Evolutionary conservation across 768 basidiomycete genomes (phyloP), one percentile per base, ranked within the genome.

Genomic region (Solioccasus polychromus): DNA sequence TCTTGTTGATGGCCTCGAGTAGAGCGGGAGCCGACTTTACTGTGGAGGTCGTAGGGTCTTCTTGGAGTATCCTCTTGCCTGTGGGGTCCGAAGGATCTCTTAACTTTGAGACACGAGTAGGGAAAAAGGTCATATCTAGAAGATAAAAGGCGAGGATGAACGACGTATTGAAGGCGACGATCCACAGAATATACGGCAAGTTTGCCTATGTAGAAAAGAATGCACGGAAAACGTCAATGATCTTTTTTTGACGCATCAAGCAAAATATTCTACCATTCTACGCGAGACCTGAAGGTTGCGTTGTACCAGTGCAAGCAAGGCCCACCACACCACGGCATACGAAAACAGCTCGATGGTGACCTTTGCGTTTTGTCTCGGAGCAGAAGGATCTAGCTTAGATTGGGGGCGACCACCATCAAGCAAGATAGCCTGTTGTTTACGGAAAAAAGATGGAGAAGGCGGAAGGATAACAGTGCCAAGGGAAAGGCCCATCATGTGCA

Each of bases 131-230:
- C 44, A 87, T 74, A 54, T 97, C 90, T 34, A 96, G 68, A 19
- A 83, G 50, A 32, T 93, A 72, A 68, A 96, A 95, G 11, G 78
- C 81, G 5, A 92, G 73, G 14, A 97, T 69, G 70, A 92, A 92
- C 3, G 83, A 77, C 0, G 85, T 83, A 62, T 97, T 98, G 79
- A 80, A 95, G 9, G 90, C 92, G 1, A 80, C 77, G 8, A 88
- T 77, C 92, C 94, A 97, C 15, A 92, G 65, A 28, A 93, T 81
- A 65, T 99, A 98, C 4, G 88, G 76, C 24, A 92, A 55, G 58
- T 98, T 97, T 35, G 85, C 89, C 93, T 94, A 54, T 15, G 34
- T n/a, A 9, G 17, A 31, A 18, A 30, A 36, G 20, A 50, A 24
- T 14, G 30, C 25, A 31, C 49, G 17, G n/a, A n/a, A n/a, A 58